Percentiles rank a stretch among this genome's conserved stretches.
Conservation (phyloP, 208 protist genomes). For the Wallacemonas sp. region DNA sequence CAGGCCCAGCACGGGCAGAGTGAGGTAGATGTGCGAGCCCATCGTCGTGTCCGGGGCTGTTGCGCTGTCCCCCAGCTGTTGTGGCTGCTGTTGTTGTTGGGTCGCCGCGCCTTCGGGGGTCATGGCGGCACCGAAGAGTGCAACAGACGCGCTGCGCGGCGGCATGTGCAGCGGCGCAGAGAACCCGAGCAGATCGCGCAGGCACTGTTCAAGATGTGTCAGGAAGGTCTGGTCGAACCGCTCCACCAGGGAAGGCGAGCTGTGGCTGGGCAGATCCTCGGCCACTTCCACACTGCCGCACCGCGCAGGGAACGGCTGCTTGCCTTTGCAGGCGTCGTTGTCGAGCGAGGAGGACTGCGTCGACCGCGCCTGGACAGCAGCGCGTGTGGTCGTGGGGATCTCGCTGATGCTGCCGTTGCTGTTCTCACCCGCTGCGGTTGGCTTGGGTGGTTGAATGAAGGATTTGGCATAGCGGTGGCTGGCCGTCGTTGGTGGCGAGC, state of each 20-base stretch:
- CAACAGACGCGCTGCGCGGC: not conserved
- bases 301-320: no score
- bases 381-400: not conserved
- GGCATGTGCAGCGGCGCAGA: not conserved
- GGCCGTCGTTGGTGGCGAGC: not conserved
- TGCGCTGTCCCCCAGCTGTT: no score
- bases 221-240: not conserved
- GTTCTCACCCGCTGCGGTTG: no score
- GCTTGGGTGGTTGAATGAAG: no score
- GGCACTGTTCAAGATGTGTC: not conserved
- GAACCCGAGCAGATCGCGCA: slow-evolving; percentile 3
- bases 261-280: not conserved
- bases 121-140: not conserved
- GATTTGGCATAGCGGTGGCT: slow-evolving; percentile 7
- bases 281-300: no score
- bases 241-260: no score
- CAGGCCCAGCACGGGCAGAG: slow-evolving; percentile 12
- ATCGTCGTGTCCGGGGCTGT: no score
- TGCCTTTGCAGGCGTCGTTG: not conserved
- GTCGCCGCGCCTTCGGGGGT: not conserved
- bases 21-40: no score
- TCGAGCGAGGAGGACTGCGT: not conserved
- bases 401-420: no score
- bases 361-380: not conserved
- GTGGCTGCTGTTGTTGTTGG: no score